These are phyloP conservation scores for Annona cherimola DNA, from an alignment of 164 flowering plant genomes.

Conservation along the genomic window DNA sequence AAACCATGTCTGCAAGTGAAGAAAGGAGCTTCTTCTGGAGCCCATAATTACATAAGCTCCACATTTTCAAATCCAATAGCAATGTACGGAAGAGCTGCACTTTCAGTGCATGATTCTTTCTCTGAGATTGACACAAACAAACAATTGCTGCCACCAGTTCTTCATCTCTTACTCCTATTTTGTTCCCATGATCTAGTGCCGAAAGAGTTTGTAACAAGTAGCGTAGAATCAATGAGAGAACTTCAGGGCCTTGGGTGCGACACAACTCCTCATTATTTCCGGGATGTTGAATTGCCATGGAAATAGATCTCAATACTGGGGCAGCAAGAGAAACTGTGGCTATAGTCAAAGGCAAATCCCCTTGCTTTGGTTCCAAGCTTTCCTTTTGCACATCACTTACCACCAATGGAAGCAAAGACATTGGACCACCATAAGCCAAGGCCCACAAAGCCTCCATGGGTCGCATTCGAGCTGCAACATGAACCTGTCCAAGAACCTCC, in stretches of 20 bases:
- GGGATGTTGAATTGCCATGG: conserved; percentile 77
- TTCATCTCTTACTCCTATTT: conserved; percentile 75
- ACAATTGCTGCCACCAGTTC: conserved; percentile 95
- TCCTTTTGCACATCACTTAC: conserved; percentile 64
- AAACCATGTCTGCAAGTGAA: conserved; percentile 98
- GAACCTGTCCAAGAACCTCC: conserved; percentile 99
- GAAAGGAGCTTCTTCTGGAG: conserved; percentile 95
- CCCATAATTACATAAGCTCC: conserved; percentile 97
- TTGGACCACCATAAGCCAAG: conserved; percentile 89
- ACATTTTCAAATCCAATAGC: conserved; percentile 82
- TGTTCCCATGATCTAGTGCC: conserved; percentile 48
- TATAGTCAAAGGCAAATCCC: conserved; percentile 42
- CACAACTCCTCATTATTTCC: conserved; percentile 84
- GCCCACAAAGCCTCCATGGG: conserved; percentile 94
- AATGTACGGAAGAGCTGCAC: conserved; percentile 83
- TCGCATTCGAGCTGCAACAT: conserved; percentile 77
- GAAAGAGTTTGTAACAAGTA: conserved; percentile 74
- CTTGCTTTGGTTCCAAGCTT: conserved; percentile 66
- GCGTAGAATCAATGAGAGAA: conserved; percentile 72
- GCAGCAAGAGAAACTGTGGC: conserved; percentile 79
- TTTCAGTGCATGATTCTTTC: conserved; percentile 68
- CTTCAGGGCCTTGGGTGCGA: conserved; percentile 79
- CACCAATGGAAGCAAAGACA: conserved; percentile 85
- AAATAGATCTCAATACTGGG: conserved; percentile 77
- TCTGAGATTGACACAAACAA: conserved; percentile 84